Base-by-base conservation (phyloP, 2,329 filamentous ascomycete genomes). In the Colletotrichum lentis region DNA sequence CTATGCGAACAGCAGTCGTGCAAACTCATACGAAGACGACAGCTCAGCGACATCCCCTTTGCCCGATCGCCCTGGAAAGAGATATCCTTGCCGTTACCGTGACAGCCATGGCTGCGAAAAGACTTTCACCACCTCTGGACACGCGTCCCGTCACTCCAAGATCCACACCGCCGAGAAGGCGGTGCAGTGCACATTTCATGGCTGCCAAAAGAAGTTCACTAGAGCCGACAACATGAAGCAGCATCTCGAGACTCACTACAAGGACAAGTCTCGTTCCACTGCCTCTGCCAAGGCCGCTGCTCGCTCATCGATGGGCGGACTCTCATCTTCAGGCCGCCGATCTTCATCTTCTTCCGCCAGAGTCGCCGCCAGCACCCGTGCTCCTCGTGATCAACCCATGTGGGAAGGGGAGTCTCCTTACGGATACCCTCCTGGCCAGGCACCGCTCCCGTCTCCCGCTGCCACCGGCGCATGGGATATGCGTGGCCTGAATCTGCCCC, bases 171-270 rank as follows among this genome's bases (percentile, higher is more conserved):
- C 90, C 56, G 91, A 93, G 79, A 94, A 94, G 81, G 89, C 89
- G 16, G 90, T 93, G 24, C 86, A 84, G 44, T 90, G 88, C 79
- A 84, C 88, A 39, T 91, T 85, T 74, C 80, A 84, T 0, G 90
- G 90, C 68, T 94, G 91, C 81, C 86, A 88, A 77, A 93, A 93
- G 80, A 91, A 91, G 74, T 94, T 94, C 73, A 93, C 91, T 12
- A 90, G 91, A 71, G 89, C 90, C 73, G 91, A 94, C 83, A 94
- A 94, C 82, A 94, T 94, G 91, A 93, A 93, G 83, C 91, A 94
- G 80, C 91, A 94, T 74, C 85, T 92, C 37, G 87, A 92, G 73
- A 94, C 91, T 0, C 91, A 94, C 77, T 90, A 87, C 79, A 89
- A 89, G 78, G 85, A 88, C 71, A 86, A 86, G 79, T 80, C 80